Evolutionary conservation across 768 basidiomycete species (phyloP), one percentile per base, ranked within the genome.

Genomic region (Macrolepiota fuliginosa): DNA sequence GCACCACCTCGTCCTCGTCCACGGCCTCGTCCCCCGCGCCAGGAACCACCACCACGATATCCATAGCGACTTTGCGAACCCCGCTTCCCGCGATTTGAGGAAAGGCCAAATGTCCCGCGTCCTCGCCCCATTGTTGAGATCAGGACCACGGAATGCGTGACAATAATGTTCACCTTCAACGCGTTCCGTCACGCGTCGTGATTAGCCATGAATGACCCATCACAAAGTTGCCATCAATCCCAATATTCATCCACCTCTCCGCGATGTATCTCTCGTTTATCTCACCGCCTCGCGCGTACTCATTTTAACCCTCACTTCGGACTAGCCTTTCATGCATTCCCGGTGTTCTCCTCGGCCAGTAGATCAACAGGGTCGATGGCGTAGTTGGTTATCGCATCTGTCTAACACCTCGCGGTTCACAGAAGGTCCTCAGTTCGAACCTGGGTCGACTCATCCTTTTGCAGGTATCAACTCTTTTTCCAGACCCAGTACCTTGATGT

Each of bases 361-460:
- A 3, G 7, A 32, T 10, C 47, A 49, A 27, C 25, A 9, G 72
- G 71, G 71, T 78, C 79, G 84, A 82, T 87, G 86, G 86, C 83
- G 86, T 88, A 87, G 84, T 85, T 88, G 85, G 85, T 88, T 86
- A 88, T 88, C 86, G 84, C 86, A 85, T 87, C 84, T 86, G 86
- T 86, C 85, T 87, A 84, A 88, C 85, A 42, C 1, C 40, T n/a
- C 3, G 40, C 5, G 6, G 56, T 35, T 42, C 54, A 58, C 62
- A 63, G 62, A 63, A 64, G 58, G 63, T 61, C 54, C 58, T 51
- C 55, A 52, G 54, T 60, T 64, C 63, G 54, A 64, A 45, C 58
- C 58, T 61, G 54, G 54, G 63, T 61, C 55, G 61, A 54, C 54
- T 54, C 61, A 51, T 49, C 19, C 22, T 49, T 49, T 32, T 32